Percentiles rank a stretch among this genome's conserved stretches.
Evolutionary conservation across 331 rosid genomes (phyloP).

Genomic region (Malus hybrid): DNA sequence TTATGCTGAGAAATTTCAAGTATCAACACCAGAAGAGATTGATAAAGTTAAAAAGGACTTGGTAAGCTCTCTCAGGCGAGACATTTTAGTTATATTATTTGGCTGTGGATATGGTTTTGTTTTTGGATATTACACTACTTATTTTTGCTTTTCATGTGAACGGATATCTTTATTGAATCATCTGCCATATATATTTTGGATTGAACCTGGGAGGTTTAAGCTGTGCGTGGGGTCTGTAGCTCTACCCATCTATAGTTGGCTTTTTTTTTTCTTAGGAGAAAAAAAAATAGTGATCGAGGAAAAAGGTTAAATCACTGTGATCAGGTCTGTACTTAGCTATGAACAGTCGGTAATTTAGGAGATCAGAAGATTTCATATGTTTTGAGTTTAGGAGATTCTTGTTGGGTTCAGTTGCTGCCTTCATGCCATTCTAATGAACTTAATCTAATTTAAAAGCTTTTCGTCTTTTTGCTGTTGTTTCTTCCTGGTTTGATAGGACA

Average conservation of each 20-base stretch:
- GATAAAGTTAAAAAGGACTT: slow-evolving; percentile 50
- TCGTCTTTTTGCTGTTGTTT: background rate
- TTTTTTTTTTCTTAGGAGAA: background rate
- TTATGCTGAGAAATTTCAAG: slow-evolving; percentile 82
- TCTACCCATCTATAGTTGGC: background rate
- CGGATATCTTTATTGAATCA: no score
- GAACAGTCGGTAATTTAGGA: background rate
- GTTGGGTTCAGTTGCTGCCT: background rate
- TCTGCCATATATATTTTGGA: background rate
- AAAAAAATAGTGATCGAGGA: background rate
- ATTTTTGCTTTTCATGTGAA: background rate
- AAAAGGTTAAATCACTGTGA: background rate
- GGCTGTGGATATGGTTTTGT: background rate
- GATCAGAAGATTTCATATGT: background rate
- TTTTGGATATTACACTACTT: background rate
- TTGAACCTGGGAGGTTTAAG: background rate
- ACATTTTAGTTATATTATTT: slow-evolving; percentile 1
- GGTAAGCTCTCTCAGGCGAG: slow-evolving; percentile 20
- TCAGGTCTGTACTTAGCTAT: background rate
- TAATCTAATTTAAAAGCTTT: background rate
- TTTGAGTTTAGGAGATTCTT: background rate
- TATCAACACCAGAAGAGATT: slow-evolving; percentile 46
- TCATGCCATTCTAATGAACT: background rate
- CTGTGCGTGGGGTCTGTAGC: background rate
- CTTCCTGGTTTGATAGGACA: background rate